A percentile compares a stretch with the other conserved stretches of the same genome.
phyloP scores from a whole-genome alignment of 208 protist species.

The Porcisia deanei region DNA sequence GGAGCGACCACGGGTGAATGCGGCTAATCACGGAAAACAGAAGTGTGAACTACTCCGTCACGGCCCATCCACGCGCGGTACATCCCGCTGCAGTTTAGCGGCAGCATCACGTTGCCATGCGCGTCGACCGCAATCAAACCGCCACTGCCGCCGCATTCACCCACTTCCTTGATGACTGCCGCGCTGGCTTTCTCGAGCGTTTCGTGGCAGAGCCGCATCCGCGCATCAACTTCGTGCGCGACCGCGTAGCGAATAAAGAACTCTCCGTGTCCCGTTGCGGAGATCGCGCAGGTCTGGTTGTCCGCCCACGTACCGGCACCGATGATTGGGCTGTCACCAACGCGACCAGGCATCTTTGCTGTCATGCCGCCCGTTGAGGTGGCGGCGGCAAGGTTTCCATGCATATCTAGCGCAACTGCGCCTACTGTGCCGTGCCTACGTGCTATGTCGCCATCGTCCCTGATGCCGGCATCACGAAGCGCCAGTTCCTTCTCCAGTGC shows the following conservation, averaged over 20 bases:
- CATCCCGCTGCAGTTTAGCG: slow-evolving; percentile 32
- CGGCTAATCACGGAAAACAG: slow-evolving; percentile 19
- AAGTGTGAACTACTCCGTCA: slow-evolving; percentile 27
- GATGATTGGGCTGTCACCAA: slow-evolving; percentile 32
- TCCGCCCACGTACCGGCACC: slow-evolving; percentile 33
- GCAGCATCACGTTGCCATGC: slow-evolving; percentile 27
- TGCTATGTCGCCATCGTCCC: slow-evolving; percentile 13
- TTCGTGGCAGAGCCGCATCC: slow-evolving; percentile 29
- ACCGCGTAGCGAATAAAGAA: slow-evolving; percentile 32
- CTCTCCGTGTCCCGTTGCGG: slow-evolving; percentile 30
- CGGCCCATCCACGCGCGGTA: slow-evolving; percentile 36
- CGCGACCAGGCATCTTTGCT: slow-evolving; percentile 28
- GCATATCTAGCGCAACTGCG: slow-evolving; percentile 22
- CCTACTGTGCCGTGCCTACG: slow-evolving; percentile 32
- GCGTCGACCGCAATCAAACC: slow-evolving; percentile 28
- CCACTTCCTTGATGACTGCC: slow-evolving; percentile 22
- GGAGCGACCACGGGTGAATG: background rate
- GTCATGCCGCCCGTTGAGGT: slow-evolving; percentile 35
- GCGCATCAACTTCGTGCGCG: slow-evolving; percentile 32
- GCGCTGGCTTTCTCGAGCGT: slow-evolving; percentile 21
- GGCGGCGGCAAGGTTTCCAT: slow-evolving; percentile 29
- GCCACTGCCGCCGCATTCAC: slow-evolving; percentile 21
- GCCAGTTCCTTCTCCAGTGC: slow-evolving; percentile 30
- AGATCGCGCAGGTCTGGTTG: slow-evolving; percentile 35
- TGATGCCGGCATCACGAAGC: slow-evolving; percentile 11